phyloP scores from a whole-genome alignment of 352 stramenopile genomes.

The Phytopythium cucurbitacearum region DNA sequence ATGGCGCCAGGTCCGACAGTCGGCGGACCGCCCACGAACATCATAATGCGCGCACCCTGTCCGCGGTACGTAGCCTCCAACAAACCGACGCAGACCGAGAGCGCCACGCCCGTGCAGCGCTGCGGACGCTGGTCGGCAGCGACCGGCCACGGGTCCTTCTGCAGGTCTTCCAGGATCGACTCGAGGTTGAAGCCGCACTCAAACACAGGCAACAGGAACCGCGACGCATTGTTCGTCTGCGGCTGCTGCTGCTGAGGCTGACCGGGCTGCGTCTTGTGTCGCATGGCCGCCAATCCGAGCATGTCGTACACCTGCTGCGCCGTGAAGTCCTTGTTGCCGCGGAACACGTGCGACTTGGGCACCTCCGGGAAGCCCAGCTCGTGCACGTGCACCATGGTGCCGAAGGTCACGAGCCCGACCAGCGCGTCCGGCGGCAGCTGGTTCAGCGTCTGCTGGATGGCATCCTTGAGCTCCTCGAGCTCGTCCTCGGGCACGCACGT shows the following conservation, averaged over 20 bases:
- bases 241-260: conserved; percentile 74
- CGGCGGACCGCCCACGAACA: conserved; percentile 97
- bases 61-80: conserved; percentile 95
- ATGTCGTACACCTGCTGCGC: conserved; percentile 95
- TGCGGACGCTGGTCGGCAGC: conserved; percentile 93
- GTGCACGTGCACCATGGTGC: conserved; percentile 99
- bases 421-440: conserved; percentile 96
- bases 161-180: conserved; percentile 97
- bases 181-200: conserved; percentile 97
- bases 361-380: conserved; percentile 96
- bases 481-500: conserved; percentile 96
- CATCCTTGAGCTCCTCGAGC: conserved; percentile 97
- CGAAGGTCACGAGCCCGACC: conserved; percentile 98
- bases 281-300: conserved; percentile 84
- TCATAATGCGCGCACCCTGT: conserved; percentile 96
- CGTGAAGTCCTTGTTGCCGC: conserved; percentile 97
- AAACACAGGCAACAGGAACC: conserved; percentile 96
- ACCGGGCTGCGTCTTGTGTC: conserved; percentile 37
- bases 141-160: conserved; percentile 97
- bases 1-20: conserved; percentile 96
- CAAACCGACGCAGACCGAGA: conserved; percentile 95
- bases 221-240: conserved; percentile 77
- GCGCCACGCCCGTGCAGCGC: conserved; percentile 95
- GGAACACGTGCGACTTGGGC: conserved; percentile 98
- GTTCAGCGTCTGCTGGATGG: conserved; percentile 97